Base-by-base conservation (phyloP, 2,329 filamentous ascomycete genomes). In the Arthrobotrys entomopaga region DNA sequence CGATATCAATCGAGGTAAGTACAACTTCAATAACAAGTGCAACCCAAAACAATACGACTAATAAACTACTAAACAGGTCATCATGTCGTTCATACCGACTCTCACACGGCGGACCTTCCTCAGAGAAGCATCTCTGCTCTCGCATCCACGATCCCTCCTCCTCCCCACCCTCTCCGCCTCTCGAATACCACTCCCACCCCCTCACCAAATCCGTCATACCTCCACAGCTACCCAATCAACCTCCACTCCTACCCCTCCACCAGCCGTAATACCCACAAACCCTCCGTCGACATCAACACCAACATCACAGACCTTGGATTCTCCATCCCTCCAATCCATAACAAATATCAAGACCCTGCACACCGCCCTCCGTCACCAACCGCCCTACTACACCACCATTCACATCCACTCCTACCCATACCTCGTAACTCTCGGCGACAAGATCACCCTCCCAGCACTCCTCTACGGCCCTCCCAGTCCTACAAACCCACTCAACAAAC, bases 321-420 rank as follows among this genome's bases (percentile, higher is more conserved):
- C 42, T n/a, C 13, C 3, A 24, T 29, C 15, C 7, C 19, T 54
- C 8, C 53, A 52, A 29, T 10, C 60, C 54, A 42, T 63, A 26
- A 19, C 73, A 67, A 49, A 42, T 60, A 56, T 49, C 58, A 76
- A 49, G 26, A 49, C 15, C 65, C 78, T 56, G 49, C 78, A 65
- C 29, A 90, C 91, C 0, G 84, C 92, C 53, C 87, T 95, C 54
- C 86, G 86, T 78, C 86, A 89, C 10, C 91, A 95, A 82, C 87
- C 89, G 2, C 84, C 85, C 20, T 90, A 92, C 85, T 95, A 94
- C 84, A 87, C 92, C 80, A 91, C 89, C 52, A 84, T 90, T 65
- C 91, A 93, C 82, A 89, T 96, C 82, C 90, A 95, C 82, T 90
- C 88, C 29, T 87, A 86, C 63, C 90, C 91, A 5, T 95, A 94